Percentiles rank a stretch among this genome's conserved stretches.
These are phyloP conservation scores for Peronospora farinosa DNA, from an alignment of 352 stramenopile species.

Conservation along the genomic window DNA sequence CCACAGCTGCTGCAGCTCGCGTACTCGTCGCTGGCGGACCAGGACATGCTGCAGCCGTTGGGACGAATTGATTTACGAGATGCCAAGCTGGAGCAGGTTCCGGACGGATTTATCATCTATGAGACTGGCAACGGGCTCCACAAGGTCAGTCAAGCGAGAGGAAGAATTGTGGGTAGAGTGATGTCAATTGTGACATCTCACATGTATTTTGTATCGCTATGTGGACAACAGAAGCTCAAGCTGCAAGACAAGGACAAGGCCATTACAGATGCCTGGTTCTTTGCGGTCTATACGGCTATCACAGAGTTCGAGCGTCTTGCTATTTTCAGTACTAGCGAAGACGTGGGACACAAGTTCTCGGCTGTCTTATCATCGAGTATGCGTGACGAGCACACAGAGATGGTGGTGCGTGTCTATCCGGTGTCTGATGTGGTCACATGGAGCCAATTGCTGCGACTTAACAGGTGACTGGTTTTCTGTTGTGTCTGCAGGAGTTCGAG, in stretches of 20 bases:
- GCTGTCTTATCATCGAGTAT: slow-evolving; percentile 47
- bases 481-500: slow-evolving; percentile 52
- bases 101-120: slow-evolving; percentile 70
- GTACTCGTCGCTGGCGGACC: slow-evolving; percentile 65
- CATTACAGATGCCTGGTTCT: slow-evolving; percentile 76
- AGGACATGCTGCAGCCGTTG: slow-evolving; percentile 60
- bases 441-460: slow-evolving; percentile 9
- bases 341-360: slow-evolving; percentile 44
- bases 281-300: slow-evolving; percentile 65
- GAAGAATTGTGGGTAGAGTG: slow-evolving; percentile 2
- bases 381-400: slow-evolving; percentile 54
- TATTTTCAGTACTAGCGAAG: slow-evolving; percentile 35
- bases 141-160: slow-evolving; percentile 33
- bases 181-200: background rate
- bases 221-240: slow-evolving; percentile 47
- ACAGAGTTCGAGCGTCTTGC: slow-evolving; percentile 49
- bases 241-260: slow-evolving; percentile 73
- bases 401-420: slow-evolving; percentile 30
- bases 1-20: slow-evolving; percentile 57
- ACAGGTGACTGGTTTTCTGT: slow-evolving; percentile 6
- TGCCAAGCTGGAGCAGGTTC: slow-evolving; percentile 66
- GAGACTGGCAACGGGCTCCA: slow-evolving; percentile 27
- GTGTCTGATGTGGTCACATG: slow-evolving; percentile 5
- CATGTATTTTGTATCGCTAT: background rate
- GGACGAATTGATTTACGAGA: slow-evolving; percentile 50